Base-by-base conservation (phyloP, 2,329 filamentous ascomycete genomes). In the Nigrograna mackinnonii region DNA sequence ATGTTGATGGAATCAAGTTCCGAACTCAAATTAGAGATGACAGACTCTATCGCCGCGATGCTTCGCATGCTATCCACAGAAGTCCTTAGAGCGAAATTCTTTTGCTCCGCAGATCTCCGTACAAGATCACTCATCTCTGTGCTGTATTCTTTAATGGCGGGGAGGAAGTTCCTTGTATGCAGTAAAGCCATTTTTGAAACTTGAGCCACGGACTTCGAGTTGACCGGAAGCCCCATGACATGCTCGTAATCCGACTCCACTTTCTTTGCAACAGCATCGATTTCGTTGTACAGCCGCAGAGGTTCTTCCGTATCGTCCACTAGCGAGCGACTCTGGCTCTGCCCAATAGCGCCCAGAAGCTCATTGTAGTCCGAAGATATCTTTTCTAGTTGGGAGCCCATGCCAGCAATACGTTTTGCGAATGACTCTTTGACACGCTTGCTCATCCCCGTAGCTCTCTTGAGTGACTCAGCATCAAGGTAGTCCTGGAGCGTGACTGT, bases 201-300 rank as follows among this genome's bases (percentile, higher is more conserved):
- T 49, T 80, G 79, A 5, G 80, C 74, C 28, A 84, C 71, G 4
- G 80, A 79, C 54, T 84, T 85, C n/a, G 84, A 74, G 30, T 84
- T 84, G 50, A 82, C 82, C 1, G 82, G 75, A 49, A 91, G 85
- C 5, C 80, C 78, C 33, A 90, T 74, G 9, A 90, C 83, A 52
- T 89, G 85, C 54, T 91, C 86, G 60, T 90, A 89, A 67, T 97
- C 94, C 5, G 86, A 88, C 35, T 85, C 84, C 37, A 99, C 87
- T 69, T 96, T 96, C 57, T 84, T 90, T 38, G 85, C 85, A 41
- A 97, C 78, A 0, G 89, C 86, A 62, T 92, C 86, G 32, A 97
- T 90, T 64, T 97, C 94, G 47, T 90, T 81, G 37, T 94, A 75
- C 5, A 96, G 74, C 48, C 86, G 83, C 17, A 74, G 69, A 4